Conservation (phyloP, 495 filamentous ascomycete species). For the Lepraria neglecta region DNA sequence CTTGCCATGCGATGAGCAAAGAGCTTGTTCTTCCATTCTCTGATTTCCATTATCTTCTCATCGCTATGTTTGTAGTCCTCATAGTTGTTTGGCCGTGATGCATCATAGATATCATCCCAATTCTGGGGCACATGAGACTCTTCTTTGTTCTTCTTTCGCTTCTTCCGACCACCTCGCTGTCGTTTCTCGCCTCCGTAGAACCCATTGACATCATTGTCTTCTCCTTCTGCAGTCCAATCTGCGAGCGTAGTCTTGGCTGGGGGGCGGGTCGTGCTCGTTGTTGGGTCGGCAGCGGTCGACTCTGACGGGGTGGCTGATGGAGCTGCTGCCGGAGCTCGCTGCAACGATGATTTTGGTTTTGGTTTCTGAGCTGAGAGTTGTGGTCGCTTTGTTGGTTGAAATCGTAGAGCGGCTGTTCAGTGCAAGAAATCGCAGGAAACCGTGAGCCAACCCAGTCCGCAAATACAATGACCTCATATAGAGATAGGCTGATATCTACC, state of each 20-base stretch:
- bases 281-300: neutral
- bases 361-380: constrained; percentile 62
- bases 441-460: constrained; percentile 44
- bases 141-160: constrained; percentile 74
- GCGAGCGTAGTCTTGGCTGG: constrained; percentile 61
- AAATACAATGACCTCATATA: constrained; percentile 26
- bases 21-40: constrained; percentile 81
- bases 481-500: constrained; percentile 50
- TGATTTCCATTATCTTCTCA: constrained; percentile 69
- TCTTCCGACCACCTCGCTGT: constrained; percentile 75
- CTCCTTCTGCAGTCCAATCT: constrained; percentile 70
- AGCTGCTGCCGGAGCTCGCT: constrained; percentile 25
- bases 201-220: constrained; percentile 65
- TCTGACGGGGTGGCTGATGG: constrained; percentile 26
- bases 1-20: constrained; percentile 65
- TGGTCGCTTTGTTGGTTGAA: constrained; percentile 79
- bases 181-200: constrained; percentile 59
- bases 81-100: constrained; percentile 74
- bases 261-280: constrained; percentile 17
- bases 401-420: constrained; percentile 64
- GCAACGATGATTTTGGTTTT: constrained; percentile 52
- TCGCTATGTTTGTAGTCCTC: constrained; percentile 83
- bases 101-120: constrained; percentile 94
- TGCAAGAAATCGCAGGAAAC: constrained; percentile 33
- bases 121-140: constrained; percentile 57